Evolutionary conservation across 306 rosid species (phyloP), one percentile per base, ranked within the genome.

Genomic region (Trifolium subterraneum): DNA sequence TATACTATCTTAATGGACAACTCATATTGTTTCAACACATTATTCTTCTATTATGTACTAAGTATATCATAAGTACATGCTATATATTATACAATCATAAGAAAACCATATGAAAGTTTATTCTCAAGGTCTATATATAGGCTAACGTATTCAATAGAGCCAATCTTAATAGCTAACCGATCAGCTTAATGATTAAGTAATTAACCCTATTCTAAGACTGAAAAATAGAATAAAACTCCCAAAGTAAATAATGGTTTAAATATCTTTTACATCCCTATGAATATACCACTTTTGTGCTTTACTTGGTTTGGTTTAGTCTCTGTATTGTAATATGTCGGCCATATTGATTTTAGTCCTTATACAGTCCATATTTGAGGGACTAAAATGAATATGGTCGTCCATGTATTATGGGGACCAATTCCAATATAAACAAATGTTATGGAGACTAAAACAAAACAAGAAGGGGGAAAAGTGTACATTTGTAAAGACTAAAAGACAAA

Each of bases 1-100:
- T 77, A 41, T 66, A 55, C 67, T 62, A 35, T 70, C 71, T 79
- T 69, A 77, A 60, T 29, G 22, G 82, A 74, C 14, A 76, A 75
- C 75, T 78, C 67, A 7, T 31, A 13, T 70, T 77, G 56, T 69
- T 77, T 85, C 76, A 45, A 68, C 58, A 47, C 35, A 33, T 47
- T 61, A 51, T 80, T 78, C 59, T 76, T 29, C 51, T 48, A 36
- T 45, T 63, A 42, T 55, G 74, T 33, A 60, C 68, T 59, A 20
- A 72, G 33, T 68, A 20, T 56, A 48, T 60, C 8, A 14, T 41
- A n/a, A n/a, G n/a, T n/a, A 19, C 45, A 6, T 22, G 70, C 19
- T 39, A 22, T 33, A 63, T 38, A 18, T 65, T 3, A 65, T 65
- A 20, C 35, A 41, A 42, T 65, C 36, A 13, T 42, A 7, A 65